Base-by-base conservation (phyloP, 768 basidiomycete species). In the Amanita thiersii region DNA sequence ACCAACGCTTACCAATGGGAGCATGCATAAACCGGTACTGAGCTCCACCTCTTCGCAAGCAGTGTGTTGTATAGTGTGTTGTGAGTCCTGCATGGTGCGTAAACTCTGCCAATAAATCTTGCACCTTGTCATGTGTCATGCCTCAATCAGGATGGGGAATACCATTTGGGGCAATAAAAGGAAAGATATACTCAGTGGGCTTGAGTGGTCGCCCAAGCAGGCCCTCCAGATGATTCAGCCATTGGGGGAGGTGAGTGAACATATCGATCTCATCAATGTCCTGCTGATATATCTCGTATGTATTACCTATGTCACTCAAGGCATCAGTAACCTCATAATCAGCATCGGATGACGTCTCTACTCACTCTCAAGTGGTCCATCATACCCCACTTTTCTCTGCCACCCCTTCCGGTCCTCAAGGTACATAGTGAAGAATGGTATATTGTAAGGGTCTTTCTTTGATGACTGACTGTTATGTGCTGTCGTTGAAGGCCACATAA, bases 231-330 rank as follows among this genome's bases (percentile, higher is more conserved):
- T 59, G 37, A 15, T 10, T 21, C 2, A 51, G 28, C 58, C 59
- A 65, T 3, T 44, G 12, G 5, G 39, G n/a, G 1, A 66, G 45
- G 39, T 60, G 55, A 0, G 48, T 43, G 37, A 50, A 56, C 51
- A 59, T 52, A 42, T 63, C 56, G 1, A 56, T 51, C n/a, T 52
- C 56, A 1, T 47, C 52, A 2, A 58, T 45, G 28, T 63, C 54
- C 21, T 59, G 57, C 40, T 56, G 45, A 47, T 62, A 66, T 11
- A 68, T 63, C n/a, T 62, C 31, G 38, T 64, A 67, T 3, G 40
- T 48, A 23, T 62, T 29, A 17, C 15, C 39, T 40, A 14, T n/a
- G 29, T 57, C 25, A 52, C 51, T 58, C 41, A 50, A 33, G 17
- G 30, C 8, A 37, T 18, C 28, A 40, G 8, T 2, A 12, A 19